Base-by-base conservation (phyloP, 495 filamentous ascomycete genomes). In the Aeminium ludgeri region DNA sequence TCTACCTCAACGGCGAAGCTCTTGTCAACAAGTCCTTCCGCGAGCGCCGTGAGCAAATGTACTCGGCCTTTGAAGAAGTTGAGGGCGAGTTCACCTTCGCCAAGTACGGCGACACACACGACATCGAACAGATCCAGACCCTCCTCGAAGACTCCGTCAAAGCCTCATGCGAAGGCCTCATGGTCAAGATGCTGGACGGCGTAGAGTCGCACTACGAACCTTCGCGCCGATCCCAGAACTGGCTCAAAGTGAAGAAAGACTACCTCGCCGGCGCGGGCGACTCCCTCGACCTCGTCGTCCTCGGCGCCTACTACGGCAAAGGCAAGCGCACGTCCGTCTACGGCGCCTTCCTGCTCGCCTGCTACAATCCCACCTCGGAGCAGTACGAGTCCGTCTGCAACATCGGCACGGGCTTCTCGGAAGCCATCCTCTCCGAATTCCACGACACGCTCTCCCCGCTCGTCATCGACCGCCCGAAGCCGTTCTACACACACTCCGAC, bases 221-320 rank as follows among this genome's bases (percentile, higher is more conserved):
- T 2, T 85, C 78, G 57, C 93, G 91, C 59, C 77, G 89, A 34
- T 86, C 80, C 66, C 81, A 85, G 19, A 97, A 97, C 51, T 97
- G 89, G 89, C 75, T 97, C 23, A 97, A 97, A 71, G 84, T 95
- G 56, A 97, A 97, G 53, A 97, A 97, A 57, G 89, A 97, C 52
- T 97, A 97, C 61, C 80, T 97, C 39, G 63, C 76, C 8, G 86
- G 87, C 36, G 73, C 93, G 10, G 89, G 89, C 41, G 89, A 97
- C 64, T 95, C 86, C 2, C 76, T 97, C 11, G 89, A 97, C 55
- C 77, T 97, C 19, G 91, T 96, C 36, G 89, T 97, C 3, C 67
- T 97, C 0, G 89, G 89, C 20, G 89, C 86, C 23, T 96, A 97
- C 66, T 74, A 80, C 57, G 89, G 89, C 52, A 83, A 77, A 53